Base-by-base conservation (phyloP, 208 protist genomes). In the Trypanosomatidae sp. region DNA sequence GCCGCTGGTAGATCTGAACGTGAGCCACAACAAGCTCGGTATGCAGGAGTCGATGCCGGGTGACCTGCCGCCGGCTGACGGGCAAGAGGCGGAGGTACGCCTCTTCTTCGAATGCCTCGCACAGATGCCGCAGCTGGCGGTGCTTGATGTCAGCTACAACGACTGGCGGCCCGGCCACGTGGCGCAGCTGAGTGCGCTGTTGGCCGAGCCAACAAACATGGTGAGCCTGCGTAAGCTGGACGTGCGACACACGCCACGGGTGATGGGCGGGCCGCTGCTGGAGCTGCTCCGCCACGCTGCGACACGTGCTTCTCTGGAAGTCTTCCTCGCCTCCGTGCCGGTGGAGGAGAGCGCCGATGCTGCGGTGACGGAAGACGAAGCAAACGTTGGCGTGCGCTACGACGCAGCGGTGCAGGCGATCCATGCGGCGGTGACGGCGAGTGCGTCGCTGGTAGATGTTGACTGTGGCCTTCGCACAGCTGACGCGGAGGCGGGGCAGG, bases 11-110 rank as follows among this genome's bases (percentile, higher is more conserved):
- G 73, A 82, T 15, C 65, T 96, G 4, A 83, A 94, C 69, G 30
- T 94, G 17, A 88, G 87, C 8, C 88, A 97, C 77, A 97, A 97
- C 72, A 74, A 74, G 59, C 74, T 97, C 33, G 92, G 92, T 36
- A 80, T 81, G 52, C 83, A 92, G 71, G 71, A 85, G 43, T 62
- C 62, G 9, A 47, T 55, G 2, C 56, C 70, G 41, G 65, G 59
- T 15, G 65, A 70, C 1, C 36, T 74, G 1, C 36, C 76, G 0
- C 49, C 73, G 9, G 46, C 46, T 8, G 22, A 67, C 22, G n/a
- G n/a, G n/a, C 81, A 79, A 50, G 66, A 79, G 73, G 59, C 13
- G n/a, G 83, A 70, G 62, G 79, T 93, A 6, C 64, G 39, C 22
- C 53, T 77, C 39, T 72, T 92, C 19, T 65, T 92, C 33, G 44